Base-by-base conservation (phyloP, 179 eudicot species). In the Beta lomatogona region DNA sequence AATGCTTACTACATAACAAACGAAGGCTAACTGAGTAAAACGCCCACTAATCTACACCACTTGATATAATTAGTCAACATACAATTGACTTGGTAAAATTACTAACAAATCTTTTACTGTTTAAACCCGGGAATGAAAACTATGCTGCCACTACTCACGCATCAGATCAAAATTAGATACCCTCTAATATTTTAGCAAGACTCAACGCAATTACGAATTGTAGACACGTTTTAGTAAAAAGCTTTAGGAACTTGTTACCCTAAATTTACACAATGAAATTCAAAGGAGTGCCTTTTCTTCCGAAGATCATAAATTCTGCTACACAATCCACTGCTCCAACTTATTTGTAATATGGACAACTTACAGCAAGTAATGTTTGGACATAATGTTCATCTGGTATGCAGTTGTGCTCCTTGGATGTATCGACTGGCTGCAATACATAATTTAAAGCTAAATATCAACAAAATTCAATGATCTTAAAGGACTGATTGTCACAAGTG, bases 381-480 rank as follows among this genome's bases (percentile, higher is more conserved):
- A 94, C 97, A 77, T 93, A 94, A 88, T 94, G 98, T 81, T 94
- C 98, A 89, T 94, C 98, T 71, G 98, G 98, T 87, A 94, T 93
- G 87, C 98, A 94, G 81, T 94, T 94, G 80, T 94, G 98, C 92
- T 92, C 91, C 88, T 93, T 93, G 16, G 88, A 91, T 50, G 69
- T 78, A 82, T 94, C 94, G 46, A 81, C 87, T 78, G 98, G 91
- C 98, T 94, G 91, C 88, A 83, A 60, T 22, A 82, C 74, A 76
- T 36, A 83, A 82, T 4, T 46, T 75, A 21, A 21, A 4, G 61
- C 18, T 60, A 18, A 12, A 6, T 55, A 7, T 2, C 77, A 80
- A 25, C 46, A 55, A 72, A 60, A 31, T 6, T 25, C 16, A 19
- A 74, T 15, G 77, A 57, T 18, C 50, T 18, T 36, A 28, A 28